A percentile compares a stretch with the other conserved stretches of the same genome.
Evolutionary conservation across 1,284 basidiomycete species (phyloP).

Genomic region (Microbotryum intermedium): DNA sequence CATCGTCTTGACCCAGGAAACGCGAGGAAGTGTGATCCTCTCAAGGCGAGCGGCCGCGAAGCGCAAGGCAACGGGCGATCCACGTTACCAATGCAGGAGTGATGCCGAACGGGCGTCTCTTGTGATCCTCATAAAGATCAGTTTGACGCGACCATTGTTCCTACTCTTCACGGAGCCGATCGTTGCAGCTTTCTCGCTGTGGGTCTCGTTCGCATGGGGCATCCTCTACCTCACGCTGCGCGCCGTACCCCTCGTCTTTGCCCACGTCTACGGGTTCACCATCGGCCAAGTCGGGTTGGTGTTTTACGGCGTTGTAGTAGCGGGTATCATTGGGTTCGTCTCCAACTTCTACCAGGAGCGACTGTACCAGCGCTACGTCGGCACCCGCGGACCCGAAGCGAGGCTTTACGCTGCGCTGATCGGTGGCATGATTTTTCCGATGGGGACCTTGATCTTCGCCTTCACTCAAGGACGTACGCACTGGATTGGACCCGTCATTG

Average conservation of each 20-base stretch:
- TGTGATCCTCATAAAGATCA: conserved; percentile 36
- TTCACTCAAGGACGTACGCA: conserved; percentile 17
- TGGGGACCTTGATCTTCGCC: conserved; percentile 26
- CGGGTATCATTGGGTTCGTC: conserved; percentile 17
- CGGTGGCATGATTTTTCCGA: conserved; percentile 48
- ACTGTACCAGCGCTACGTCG: conserved; percentile 40
- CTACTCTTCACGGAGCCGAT: conserved; percentile 25
- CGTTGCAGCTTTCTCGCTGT: conserved; percentile 27
- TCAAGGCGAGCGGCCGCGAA: conserved; percentile 26
- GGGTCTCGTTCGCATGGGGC: conserved; percentile 9
- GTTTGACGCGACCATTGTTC: conserved; percentile 35
- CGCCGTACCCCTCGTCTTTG: conserved; percentile 24
- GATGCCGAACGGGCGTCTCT: conserved; percentile 38
- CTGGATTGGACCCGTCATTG: conserved; percentile 31
- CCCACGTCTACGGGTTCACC: conserved; percentile 24
- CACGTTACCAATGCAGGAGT: conserved; percentile 35
- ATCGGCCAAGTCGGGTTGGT: conserved; percentile 19
- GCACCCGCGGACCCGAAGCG: conserved; percentile 58
- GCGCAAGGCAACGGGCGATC: conserved; percentile 34
- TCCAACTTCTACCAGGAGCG: conserved; percentile 42
- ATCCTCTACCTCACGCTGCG: conserved; percentile 3
- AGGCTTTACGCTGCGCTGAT: conserved; percentile 58
- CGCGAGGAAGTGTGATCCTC: conserved; percentile 31
- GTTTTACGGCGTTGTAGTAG: conserved; percentile 21
- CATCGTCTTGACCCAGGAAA: conserved; percentile 29